These are phyloP conservation scores for Tetraselmis striata DNA, from an alignment of 139 green algal genomes.

Conservation along the genomic window DNA sequence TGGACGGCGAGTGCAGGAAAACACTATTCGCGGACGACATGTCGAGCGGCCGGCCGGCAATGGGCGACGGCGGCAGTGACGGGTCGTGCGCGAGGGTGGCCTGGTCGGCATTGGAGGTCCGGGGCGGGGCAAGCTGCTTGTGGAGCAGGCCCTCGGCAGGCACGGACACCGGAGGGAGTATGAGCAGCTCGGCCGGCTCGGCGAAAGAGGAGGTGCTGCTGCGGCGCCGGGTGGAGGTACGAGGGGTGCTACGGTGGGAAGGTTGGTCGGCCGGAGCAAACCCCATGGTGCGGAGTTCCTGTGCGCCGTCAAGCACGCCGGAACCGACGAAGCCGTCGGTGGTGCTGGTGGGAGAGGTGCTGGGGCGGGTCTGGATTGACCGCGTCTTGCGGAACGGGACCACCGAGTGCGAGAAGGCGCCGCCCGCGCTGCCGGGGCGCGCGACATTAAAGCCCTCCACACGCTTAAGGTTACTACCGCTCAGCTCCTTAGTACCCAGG, in stretches of 20 bases:
- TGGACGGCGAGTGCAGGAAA: background rate
- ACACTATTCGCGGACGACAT: background rate
- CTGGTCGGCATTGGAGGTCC: too few relatives aligned
- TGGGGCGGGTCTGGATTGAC: background rate
- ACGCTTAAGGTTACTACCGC: background rate
- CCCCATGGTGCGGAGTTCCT: too few relatives aligned
- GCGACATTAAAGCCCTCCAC: background rate
- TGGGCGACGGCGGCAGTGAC: background rate
- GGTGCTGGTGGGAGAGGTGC: background rate
- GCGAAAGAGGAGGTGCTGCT: too few relatives aligned
- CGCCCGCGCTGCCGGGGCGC: background rate
- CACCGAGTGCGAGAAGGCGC: background rate
- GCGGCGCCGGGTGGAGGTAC: too few relatives aligned
- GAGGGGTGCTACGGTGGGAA: too few relatives aligned
- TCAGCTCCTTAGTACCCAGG: background rate
- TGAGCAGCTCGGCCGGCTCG: too few relatives aligned
- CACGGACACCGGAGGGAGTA: background rate
- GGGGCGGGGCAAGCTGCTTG: background rate
- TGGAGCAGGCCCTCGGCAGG: background rate
- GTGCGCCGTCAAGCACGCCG: background rate
- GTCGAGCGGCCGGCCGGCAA: background rate
- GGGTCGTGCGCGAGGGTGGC: too few relatives aligned
- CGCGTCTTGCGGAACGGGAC: background rate
- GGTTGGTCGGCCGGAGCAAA: too few relatives aligned
- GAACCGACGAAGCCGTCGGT: background rate